phyloP scores from a whole-genome alignment of 352 stramenopile genomes.

The Pythium dissotocum region DNA sequence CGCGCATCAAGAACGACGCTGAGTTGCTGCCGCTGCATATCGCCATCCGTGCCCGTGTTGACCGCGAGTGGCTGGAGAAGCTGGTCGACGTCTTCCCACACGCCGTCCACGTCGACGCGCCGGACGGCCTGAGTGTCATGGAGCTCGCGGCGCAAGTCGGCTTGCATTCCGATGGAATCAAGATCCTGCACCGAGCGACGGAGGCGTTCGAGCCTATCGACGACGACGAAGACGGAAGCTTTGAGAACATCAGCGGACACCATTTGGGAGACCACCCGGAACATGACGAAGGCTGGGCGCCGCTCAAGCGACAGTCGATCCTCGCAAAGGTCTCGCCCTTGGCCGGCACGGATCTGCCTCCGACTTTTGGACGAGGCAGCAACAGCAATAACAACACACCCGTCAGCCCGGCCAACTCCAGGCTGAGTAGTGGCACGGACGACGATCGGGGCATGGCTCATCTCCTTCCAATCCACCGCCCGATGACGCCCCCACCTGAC shows the following conservation, averaged over 20 bases:
- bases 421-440: slow-evolving; percentile 28
- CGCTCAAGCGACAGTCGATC: slow-evolving; percentile 6
- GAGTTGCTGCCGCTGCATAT: slow-evolving; percentile 78
- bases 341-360: slow-evolving; percentile 1
- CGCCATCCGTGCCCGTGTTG: slow-evolving; percentile 59
- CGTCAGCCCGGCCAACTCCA: slow-evolving; percentile 34
- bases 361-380: slow-evolving; percentile 19
- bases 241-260: neutral
- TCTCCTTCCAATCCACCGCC: neutral
- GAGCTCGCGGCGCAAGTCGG: slow-evolving; percentile 52
- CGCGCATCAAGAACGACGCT: slow-evolving; percentile 60
- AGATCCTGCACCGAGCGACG: slow-evolving; percentile 42
- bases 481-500: slow-evolving; percentile 30
- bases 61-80: slow-evolving; percentile 47
- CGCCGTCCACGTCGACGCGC: slow-evolving; percentile 44
- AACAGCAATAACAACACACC: slow-evolving; percentile 22
- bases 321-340: slow-evolving; percentile 10
- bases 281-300: slow-evolving; percentile 6
- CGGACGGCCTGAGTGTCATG: slow-evolving; percentile 48
- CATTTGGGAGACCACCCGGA: slow-evolving; percentile 1
- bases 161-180: slow-evolving; percentile 43
- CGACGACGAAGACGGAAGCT: neutral
- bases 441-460: slow-evolving; percentile 19
- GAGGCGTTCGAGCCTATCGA: slow-evolving; percentile 3
- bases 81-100: slow-evolving; percentile 59